A percentile compares a stretch with the other conserved stretches of the same genome.
Conservation (phyloP, 2,329 filamentous ascomycete genomes). For the Sporothrix mexicana region DNA sequence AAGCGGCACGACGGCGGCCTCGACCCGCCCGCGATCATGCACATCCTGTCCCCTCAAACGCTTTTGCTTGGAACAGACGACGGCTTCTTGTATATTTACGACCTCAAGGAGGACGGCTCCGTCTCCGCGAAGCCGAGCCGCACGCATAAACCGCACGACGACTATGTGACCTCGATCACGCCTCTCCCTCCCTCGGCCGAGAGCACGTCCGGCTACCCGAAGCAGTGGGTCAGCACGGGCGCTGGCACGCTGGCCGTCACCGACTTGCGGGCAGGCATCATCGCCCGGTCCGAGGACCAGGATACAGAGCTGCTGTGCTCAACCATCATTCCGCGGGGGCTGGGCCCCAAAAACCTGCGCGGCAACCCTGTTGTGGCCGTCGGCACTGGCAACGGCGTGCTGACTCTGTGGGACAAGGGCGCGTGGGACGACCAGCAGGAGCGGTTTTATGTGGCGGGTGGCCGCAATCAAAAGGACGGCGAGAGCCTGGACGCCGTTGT, state of each 20-base stretch:
- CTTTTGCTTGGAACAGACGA: conserved; percentile 91
- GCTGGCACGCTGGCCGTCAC: conserved; percentile 90
- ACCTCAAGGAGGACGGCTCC: conserved; percentile 67
- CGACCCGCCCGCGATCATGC: conserved; percentile 72
- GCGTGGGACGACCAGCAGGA: conserved; percentile 96
- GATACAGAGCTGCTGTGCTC: conserved; percentile 91
- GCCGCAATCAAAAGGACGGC: conserved; percentile 57
- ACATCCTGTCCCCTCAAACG: conserved; percentile 84
- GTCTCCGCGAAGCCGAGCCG: conserved; percentile 69
- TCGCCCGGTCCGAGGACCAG: conserved; percentile 91
- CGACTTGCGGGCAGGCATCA: conserved; percentile 82
- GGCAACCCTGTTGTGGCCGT: conserved; percentile 79
- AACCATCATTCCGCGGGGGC: conserved; percentile 71
- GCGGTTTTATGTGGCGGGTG: conserved; percentile 75
- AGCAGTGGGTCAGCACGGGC: conserved; percentile 94
- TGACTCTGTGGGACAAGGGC: conserved; percentile 93
- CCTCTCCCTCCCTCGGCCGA: conserved; percentile 79
- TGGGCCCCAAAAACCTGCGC: conserved; percentile 68
- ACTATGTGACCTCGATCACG: conserved; percentile 89
- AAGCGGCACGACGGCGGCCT: conserved; percentile 53
- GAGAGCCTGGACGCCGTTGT: conserved; percentile 83
- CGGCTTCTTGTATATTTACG: conserved; percentile 84
- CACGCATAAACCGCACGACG: conserved; percentile 84
- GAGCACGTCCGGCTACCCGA: conserved; percentile 86
- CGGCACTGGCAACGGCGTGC: conserved; percentile 75